Base-by-base conservation (phyloP, 805 yeast species). In the Yarrowia divulgata region DNA sequence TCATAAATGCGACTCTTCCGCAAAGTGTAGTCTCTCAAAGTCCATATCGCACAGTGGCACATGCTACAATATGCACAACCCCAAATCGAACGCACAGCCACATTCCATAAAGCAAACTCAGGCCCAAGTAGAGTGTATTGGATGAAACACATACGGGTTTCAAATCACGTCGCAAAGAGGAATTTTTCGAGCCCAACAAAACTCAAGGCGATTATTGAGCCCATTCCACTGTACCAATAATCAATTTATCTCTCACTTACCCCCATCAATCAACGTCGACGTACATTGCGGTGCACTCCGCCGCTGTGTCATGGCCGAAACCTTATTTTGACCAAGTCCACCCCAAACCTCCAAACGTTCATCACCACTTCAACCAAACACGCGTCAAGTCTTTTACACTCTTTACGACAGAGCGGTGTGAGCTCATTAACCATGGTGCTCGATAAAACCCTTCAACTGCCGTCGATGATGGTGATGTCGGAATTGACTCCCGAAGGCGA, bases 401-500 rank as follows among this genome's bases (percentile, higher is more conserved):
- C 1, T 5, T 8, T 14, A 16, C 43, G 18, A 6, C 43, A 40
- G 1, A 16, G 18, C 43, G 18, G 40, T 9, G 40, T 39, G 40
- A 39, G 40, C 39, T 9, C 43, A 43, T 18, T n/a, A 3, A 35
- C 23, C n/a, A 54, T 49, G 68, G 68, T 32, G 10, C 46, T 49
- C 18, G 68, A 63, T 19, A 63, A 49, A 48, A 63, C 68, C 13
- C 57, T 63, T n/a, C 68, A 63, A 16, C 9, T 63, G 32, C 68
- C 68, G 32, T 32, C 68, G 2, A 49, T 63, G 57, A 46, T 63
- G 43, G 68, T 63, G 37, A 46, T 5, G 29, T 18, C 49, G 50
- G 74, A 72, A 19, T 57, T 72, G 52, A 72, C 72, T 9, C 72
- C 74, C 1, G 73, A 69, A 1, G 77, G 76, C 19, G 80, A 77